Evolutionary conservation across 2,329 filamentous ascomycete genomes (phyloP).

Genomic region (Fragosphaeria purpurea): DNA sequence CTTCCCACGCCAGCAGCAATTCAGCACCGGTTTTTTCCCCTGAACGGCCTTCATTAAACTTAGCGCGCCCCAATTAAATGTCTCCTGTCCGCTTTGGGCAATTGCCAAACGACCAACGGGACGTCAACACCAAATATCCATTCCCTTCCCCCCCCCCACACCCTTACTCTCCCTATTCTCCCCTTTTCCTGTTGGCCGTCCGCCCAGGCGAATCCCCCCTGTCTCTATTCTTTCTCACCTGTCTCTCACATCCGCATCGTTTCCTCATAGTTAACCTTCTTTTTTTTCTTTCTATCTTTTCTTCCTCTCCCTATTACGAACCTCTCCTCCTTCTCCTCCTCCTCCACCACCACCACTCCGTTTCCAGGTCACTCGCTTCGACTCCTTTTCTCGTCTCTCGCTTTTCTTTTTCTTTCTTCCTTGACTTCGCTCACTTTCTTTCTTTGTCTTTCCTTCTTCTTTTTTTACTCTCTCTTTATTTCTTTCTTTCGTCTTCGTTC

Average conservation of each 20-base stretch:
- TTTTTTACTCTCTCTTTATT: constrained; percentile 26
- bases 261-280: not conserved
- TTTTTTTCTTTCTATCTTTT: constrained; percentile 8
- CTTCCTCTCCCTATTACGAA: not conserved
- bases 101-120: constrained; percentile 21
- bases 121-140: constrained; percentile 12
- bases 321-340: not conserved
- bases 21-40: constrained; percentile 11
- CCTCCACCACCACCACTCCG: constrained; percentile 2
- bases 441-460: not conserved
- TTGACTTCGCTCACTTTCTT: not conserved
- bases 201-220: not conserved
- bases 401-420: not conserved
- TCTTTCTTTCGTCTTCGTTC: constrained; percentile 22
- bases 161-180: constrained; percentile 5
- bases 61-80: constrained; percentile 28
- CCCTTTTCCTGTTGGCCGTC: constrained; percentile 3
- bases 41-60: constrained; percentile 28
- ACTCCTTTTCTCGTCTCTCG: not conserved
- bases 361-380: not conserved
- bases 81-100: constrained; percentile 25
- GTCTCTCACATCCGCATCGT: constrained; percentile 3
- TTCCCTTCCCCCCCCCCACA: constrained; percentile 13
- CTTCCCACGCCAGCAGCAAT: not conserved
- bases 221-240: constrained; percentile 1